Conservation (phyloP, 169 alveolate genomes). For the Eimeria falciformis region DNA sequence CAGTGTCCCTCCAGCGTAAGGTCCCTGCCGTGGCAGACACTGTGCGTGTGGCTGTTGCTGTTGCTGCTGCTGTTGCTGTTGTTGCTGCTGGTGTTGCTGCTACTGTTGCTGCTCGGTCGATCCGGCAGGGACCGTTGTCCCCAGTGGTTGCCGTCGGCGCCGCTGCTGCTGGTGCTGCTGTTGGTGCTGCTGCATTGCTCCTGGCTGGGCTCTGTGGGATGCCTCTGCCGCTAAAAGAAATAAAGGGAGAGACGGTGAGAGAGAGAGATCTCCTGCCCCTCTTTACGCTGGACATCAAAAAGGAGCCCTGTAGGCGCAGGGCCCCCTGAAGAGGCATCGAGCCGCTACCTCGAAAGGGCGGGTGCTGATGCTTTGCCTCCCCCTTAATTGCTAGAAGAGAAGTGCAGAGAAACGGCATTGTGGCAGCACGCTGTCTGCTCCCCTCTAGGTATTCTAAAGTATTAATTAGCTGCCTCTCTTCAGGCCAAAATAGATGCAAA, state of each 20-base stretch:
- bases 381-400: no score
- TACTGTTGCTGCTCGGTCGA: background rate
- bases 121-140: no score
- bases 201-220: background rate
- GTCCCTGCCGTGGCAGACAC: background rate
- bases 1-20: background rate
- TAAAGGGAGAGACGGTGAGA: background rate
- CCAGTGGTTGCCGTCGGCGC: background rate
- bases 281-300: background rate
- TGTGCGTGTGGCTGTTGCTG: conserved; percentile 10
- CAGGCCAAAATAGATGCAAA: no score
- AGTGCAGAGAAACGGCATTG: no score
- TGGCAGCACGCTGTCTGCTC: no score
- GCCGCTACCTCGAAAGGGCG: background rate
- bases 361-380: background rate
- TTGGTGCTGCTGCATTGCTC: background rate
- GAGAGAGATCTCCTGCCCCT: background rate
- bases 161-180: background rate
- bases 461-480: no score
- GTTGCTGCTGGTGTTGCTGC: background rate
- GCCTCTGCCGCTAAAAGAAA: background rate
- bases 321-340: background rate
- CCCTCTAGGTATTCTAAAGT: no score
- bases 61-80: conserved; percentile 17
- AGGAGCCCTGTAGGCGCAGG: background rate